phyloP scores from a whole-genome alignment of 2,329 filamentous ascomycete species.

The Fusarium multiceps region DNA sequence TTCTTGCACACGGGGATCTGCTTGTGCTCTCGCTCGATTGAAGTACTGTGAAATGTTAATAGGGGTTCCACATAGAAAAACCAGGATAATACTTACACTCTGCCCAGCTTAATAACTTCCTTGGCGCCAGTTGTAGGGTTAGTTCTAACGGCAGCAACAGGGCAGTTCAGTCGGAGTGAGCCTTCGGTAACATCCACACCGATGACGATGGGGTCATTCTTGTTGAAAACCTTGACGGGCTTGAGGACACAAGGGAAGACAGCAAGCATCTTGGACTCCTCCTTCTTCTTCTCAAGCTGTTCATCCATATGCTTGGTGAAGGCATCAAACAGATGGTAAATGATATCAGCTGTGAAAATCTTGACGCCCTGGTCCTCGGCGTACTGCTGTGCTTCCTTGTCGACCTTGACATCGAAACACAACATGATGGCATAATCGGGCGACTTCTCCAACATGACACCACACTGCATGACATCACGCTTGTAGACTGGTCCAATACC shows the following conservation, averaged over 20 bases:
- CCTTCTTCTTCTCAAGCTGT: slow-evolving; percentile 90
- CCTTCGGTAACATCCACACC: slow-evolving; percentile 97
- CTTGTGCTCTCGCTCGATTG: slow-evolving; percentile 98
- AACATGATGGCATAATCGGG: slow-evolving; percentile 99
- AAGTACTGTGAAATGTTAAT: slow-evolving; percentile 70
- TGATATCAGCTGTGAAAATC: slow-evolving; percentile 98
- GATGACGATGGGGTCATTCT: slow-evolving; percentile 93
- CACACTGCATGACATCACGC: slow-evolving; percentile 95
- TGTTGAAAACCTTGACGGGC: slow-evolving; percentile 96
- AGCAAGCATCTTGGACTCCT: slow-evolving; percentile 93
- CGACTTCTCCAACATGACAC: slow-evolving; percentile 95
- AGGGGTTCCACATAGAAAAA: slow-evolving; percentile 34
- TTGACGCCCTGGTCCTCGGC: slow-evolving; percentile 96
- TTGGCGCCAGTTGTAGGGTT: slow-evolving; percentile 83
- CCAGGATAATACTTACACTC: slow-evolving; percentile 79
- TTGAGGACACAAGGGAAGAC: slow-evolving; percentile 96
- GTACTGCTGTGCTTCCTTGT: slow-evolving; percentile 92
- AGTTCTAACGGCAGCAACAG: slow-evolving; percentile 85
- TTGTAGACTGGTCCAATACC: slow-evolving; percentile 98
- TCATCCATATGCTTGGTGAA: slow-evolving; percentile 96
- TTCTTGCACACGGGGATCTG: slow-evolving; percentile 91
- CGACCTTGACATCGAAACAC: slow-evolving; percentile 99
- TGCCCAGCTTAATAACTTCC: slow-evolving; percentile 85
- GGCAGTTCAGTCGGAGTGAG: slow-evolving; percentile 85
- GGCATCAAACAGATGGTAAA: slow-evolving; percentile 97